Conservation (phyloP, 2,329 filamentous ascomycete species). For the Fusarium sambucinum region DNA sequence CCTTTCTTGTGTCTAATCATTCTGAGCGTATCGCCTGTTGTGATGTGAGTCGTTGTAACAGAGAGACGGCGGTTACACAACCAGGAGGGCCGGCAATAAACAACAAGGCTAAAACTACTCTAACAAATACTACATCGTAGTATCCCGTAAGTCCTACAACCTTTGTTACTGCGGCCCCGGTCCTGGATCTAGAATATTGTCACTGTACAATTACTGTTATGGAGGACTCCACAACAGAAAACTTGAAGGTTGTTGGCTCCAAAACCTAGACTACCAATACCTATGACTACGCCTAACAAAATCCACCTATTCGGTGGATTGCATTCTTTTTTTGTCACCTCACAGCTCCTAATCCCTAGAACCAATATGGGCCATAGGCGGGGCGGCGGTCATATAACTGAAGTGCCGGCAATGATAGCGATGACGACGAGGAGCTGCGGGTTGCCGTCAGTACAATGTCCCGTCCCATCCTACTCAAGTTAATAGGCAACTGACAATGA, state of each 20-base stretch:
- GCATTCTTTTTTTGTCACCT: conserved; percentile 24
- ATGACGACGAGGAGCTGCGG: conserved; percentile 30
- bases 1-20: conserved; percentile 1
- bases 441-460: conserved; percentile 3
- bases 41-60: conserved; percentile 7
- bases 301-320: conserved; percentile 10
- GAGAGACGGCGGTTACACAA: conserved; percentile 15
- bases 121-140: conserved; percentile 1
- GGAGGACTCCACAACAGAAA: conserved; percentile 13
- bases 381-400: conserved; percentile 10
- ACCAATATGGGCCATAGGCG: conserved; percentile 14
- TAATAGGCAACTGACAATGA: background rate
- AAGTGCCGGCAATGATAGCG: conserved; percentile 34
- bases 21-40: conserved; percentile 38
- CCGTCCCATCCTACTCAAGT: conserved; percentile 1
- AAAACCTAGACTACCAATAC: background rate
- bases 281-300: conserved; percentile 11
- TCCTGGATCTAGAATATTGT: conserved; percentile 1
- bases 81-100: background rate
- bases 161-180: conserved; percentile 7
- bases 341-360: conserved; percentile 12
- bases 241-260: conserved; percentile 13
- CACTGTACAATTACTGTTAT: conserved; percentile 1
- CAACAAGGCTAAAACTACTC: background rate
- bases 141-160: conserved; percentile 2